phyloP scores from a whole-genome alignment of 2,329 filamentous ascomycete genomes.

The Aspergillus sergii region DNA sequence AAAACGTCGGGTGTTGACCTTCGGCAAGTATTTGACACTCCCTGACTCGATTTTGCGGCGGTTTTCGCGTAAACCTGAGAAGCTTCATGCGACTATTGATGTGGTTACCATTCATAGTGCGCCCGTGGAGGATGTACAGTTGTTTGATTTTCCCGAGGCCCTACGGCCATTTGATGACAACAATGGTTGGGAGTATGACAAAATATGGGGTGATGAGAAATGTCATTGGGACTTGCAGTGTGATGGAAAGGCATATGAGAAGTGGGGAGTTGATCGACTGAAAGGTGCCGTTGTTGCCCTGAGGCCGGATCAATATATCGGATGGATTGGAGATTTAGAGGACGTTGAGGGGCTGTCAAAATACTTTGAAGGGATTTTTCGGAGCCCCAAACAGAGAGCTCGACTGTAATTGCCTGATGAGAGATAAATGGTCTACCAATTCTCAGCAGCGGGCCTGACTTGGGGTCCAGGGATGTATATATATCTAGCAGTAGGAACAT shows the following conservation, averaged over 20 bases:
- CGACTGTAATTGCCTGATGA: not conserved
- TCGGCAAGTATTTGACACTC: conserved; percentile 41
- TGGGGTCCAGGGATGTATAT: too few relatives aligned
- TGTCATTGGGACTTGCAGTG: conserved; percentile 26
- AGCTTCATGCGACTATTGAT: conserved; percentile 57
- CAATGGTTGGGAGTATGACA: conserved; percentile 59
- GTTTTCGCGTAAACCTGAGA: conserved; percentile 39
- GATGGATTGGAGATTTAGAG: conserved; percentile 31
- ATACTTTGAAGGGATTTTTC: conserved; percentile 27
- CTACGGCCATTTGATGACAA: conserved; percentile 52
- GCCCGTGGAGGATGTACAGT: conserved; percentile 51
- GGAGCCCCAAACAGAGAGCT: not conserved
- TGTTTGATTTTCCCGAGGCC: conserved; percentile 54
- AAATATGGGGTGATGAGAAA: conserved; percentile 58
- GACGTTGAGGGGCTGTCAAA: conserved; percentile 24
- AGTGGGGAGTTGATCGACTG: conserved; percentile 27
- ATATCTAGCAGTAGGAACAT: too few relatives aligned
- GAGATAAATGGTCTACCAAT: not conserved
- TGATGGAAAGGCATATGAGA: conserved; percentile 30
- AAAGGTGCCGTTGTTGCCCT: conserved; percentile 26
- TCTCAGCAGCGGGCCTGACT: not conserved
- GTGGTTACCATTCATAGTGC: conserved; percentile 63
- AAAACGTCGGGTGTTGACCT: conserved; percentile 47
- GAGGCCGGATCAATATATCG: conserved; percentile 32
- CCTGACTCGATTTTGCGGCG: conserved; percentile 43